Evolutionary conservation across 352 stramenopile genomes (phyloP).

Genomic region (Phytophthora sp.): DNA sequence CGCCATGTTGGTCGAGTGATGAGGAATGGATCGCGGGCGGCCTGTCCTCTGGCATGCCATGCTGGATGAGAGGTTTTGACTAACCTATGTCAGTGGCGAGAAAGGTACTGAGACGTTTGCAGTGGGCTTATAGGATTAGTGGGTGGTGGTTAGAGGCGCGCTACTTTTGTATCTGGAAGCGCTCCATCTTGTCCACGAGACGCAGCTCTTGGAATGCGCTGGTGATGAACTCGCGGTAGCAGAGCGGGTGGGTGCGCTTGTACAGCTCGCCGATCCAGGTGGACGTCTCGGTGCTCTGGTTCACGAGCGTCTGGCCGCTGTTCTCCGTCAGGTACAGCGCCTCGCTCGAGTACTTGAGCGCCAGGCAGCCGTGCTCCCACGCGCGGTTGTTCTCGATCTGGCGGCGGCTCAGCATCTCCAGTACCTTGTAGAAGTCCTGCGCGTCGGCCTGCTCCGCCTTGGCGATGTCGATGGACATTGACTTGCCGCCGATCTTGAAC

Average conservation of each 20-base stretch:
- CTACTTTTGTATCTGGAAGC: slow-evolving; percentile 30
- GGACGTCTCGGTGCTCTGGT: slow-evolving; percentile 48
- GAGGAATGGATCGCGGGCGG: too few relatives aligned
- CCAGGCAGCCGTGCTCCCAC: slow-evolving; percentile 56
- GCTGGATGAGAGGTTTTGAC: too few relatives aligned
- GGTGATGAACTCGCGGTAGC: slow-evolving; percentile 60
- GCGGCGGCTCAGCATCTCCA: slow-evolving; percentile 52
- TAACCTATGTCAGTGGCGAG: too few relatives aligned
- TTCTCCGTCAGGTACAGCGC: slow-evolving; percentile 51
- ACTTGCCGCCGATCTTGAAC: slow-evolving; percentile 47
- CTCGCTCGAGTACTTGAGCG: slow-evolving; percentile 48
- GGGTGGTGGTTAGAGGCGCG: too few relatives aligned
- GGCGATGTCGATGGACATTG: slow-evolving; percentile 57
- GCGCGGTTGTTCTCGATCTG: slow-evolving; percentile 43
- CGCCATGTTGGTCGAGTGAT: too few relatives aligned
- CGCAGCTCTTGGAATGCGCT: slow-evolving; percentile 50
- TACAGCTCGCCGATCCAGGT: slow-evolving; percentile 60
- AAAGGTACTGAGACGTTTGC: too few relatives aligned
- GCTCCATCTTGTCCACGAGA: slow-evolving; percentile 39
- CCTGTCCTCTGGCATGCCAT: too few relatives aligned
- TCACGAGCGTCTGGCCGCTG: slow-evolving; percentile 46
- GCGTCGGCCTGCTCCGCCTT: slow-evolving; percentile 44
- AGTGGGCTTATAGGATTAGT: too few relatives aligned
- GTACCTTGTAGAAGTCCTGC: slow-evolving; percentile 58
- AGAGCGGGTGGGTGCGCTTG: slow-evolving; percentile 49